Percentiles rank a stretch among this genome's conserved stretches.
Evolutionary conservation across 2,329 filamentous ascomycete species (phyloP).

Genomic region (Fusarium sp.): DNA sequence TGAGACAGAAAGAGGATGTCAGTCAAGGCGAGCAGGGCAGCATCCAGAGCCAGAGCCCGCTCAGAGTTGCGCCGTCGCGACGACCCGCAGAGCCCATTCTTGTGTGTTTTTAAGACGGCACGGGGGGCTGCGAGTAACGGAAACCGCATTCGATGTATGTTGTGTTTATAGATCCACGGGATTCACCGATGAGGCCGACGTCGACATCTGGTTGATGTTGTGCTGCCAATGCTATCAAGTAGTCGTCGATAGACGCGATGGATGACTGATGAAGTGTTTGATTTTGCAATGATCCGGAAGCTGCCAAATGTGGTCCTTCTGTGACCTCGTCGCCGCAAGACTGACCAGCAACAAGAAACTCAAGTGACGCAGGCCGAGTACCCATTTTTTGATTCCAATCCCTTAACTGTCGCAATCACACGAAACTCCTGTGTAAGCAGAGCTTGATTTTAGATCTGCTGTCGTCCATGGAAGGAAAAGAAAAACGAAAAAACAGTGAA

Average conservation of each 20-base stretch:
- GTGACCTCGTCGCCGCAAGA: constrained; percentile 50
- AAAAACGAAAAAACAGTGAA: constrained; percentile 39
- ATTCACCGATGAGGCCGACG: constrained; percentile 48
- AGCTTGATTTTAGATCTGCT: constrained; percentile 44
- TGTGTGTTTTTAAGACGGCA: constrained; percentile 43
- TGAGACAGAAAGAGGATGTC: constrained; percentile 43
- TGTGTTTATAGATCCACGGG: constrained; percentile 47
- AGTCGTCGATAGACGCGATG: constrained; percentile 50
- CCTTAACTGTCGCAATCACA: constrained; percentile 51
- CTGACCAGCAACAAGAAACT: constrained; percentile 50
- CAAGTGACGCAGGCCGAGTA: constrained; percentile 48
- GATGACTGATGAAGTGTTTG: constrained; percentile 52
- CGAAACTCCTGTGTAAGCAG: constrained; percentile 50
- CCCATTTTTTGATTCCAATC: constrained; percentile 48
- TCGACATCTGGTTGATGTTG: constrained; percentile 48
- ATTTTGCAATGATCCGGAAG: constrained; percentile 52
- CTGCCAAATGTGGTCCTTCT: constrained; percentile 51
- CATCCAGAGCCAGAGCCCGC: constrained; percentile 28
- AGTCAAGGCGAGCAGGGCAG: constrained; percentile 39
- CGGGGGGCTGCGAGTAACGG: constrained; percentile 44
- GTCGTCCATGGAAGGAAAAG: constrained; percentile 44
- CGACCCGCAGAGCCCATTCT: constrained; percentile 40
- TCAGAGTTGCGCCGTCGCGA: constrained; percentile 42
- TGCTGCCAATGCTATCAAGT: constrained; percentile 50
- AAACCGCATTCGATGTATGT: constrained; percentile 47